phyloP scores from a whole-genome alignment of 768 basidiomycete genomes.

The Amanita pallidorosea region DNA sequence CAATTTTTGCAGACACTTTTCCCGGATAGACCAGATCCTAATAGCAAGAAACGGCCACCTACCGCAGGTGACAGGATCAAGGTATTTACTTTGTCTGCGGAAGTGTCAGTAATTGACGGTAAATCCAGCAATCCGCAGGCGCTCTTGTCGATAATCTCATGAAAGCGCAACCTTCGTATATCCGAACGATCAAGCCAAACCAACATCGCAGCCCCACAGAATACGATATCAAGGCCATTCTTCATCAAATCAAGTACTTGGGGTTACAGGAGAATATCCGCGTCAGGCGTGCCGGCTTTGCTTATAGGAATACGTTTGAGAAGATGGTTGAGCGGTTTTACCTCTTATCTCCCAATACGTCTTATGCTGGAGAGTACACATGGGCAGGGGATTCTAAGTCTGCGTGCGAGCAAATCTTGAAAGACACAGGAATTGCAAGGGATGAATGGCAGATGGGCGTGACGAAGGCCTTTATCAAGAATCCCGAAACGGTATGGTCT shows the following conservation, averaged over 20 bases:
- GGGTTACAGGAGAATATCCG: conserved; percentile 98
- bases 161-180: conserved; percentile 96
- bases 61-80: conserved; percentile 98
- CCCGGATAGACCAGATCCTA: conserved; percentile 90
- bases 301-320: conserved; percentile 96
- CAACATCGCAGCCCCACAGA: conserved; percentile 89
- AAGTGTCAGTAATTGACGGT: not conserved
- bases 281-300: conserved; percentile 94
- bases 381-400: conserved; percentile 89
- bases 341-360: conserved; percentile 86
- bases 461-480: conserved; percentile 99
- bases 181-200: conserved; percentile 98
- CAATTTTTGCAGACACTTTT: conserved; percentile 83
- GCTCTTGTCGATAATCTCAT: conserved; percentile 96
- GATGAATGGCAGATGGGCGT: conserved; percentile 99
- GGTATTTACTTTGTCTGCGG: conserved; percentile 25
- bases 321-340: conserved; percentile 99
- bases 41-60: conserved; percentile 95
- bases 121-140: conserved; percentile 69
- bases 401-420: conserved; percentile 87
- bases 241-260: conserved; percentile 99
- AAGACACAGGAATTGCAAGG: conserved; percentile 88
- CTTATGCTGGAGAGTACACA: conserved; percentile 97
- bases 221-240: conserved; percentile 88
- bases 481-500: conserved; percentile 81